phyloP scores from a whole-genome alignment of 225 moss, liverwort and hornwort genomes.

The Pleurozium schreberi region DNA sequence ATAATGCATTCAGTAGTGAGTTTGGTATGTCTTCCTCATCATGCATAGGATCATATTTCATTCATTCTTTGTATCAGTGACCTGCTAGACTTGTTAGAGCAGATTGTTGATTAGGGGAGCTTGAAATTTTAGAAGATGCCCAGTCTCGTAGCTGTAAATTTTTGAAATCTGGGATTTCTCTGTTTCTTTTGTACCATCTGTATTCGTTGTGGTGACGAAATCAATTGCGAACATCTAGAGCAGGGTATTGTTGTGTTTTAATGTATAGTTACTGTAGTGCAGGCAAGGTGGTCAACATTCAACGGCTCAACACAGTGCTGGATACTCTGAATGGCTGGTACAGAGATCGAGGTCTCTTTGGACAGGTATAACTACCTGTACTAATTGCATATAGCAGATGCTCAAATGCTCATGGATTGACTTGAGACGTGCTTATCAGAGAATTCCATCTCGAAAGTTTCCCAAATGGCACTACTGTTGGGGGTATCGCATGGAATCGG shows the following conservation, averaged over 20 bases:
- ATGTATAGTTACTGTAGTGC: constrained; percentile 1
- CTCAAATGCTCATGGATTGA: neutral
- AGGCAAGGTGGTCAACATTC: constrained; percentile 99
- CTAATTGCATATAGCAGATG: neutral
- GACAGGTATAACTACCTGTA: constrained; percentile 34
- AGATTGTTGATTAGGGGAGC: neutral
- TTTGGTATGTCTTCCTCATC: constrained; percentile 41
- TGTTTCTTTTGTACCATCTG: neutral
- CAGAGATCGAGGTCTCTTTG: constrained; percentile 90
- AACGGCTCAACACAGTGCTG: constrained; percentile 78
- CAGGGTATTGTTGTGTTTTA: neutral
- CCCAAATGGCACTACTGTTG: neutral
- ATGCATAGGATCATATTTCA: neutral
- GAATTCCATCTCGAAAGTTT: neutral
- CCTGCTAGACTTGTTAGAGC: neutral
- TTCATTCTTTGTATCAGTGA: neutral
- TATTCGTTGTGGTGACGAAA: neutral
- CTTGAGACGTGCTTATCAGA: neutral
- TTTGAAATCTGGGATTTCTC: neutral
- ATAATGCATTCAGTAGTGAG: constrained; percentile 75
- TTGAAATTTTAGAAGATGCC: neutral
- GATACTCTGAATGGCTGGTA: constrained; percentile 98
- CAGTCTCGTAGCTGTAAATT: neutral
- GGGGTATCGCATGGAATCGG: neutral
- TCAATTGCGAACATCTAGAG: neutral